Conservation (phyloP, 2,329 filamentous ascomycete genomes). For the Tolypocladium endophyticum region DNA sequence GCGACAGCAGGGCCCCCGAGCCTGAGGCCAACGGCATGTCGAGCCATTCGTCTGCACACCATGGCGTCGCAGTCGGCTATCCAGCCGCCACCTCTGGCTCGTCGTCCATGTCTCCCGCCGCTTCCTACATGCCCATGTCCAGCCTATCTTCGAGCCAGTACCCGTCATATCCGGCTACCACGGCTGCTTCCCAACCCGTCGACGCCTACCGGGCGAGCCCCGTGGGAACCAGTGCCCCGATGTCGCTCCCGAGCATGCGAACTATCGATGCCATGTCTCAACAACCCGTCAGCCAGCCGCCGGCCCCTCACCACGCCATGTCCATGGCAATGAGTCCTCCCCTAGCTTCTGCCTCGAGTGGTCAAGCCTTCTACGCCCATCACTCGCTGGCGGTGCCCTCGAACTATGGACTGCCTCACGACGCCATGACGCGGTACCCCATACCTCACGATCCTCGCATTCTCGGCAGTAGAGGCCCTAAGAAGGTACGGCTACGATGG, state of each 20-base stretch:
- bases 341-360: constrained; percentile 14
- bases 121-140: constrained; percentile 12
- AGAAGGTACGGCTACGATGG: constrained; percentile 37
- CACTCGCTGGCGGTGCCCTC: constrained; percentile 22
- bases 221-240: constrained; percentile 14
- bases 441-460: constrained; percentile 39
- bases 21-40: constrained; percentile 20
- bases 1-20: constrained; percentile 18
- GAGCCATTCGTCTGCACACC: constrained; percentile 14
- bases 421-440: constrained; percentile 33
- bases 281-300: constrained; percentile 11
- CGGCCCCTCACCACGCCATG: constrained; percentile 22
- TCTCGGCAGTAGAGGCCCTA: constrained; percentile 38
- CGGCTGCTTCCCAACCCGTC: constrained; percentile 11
- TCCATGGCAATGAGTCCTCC: constrained; percentile 22
- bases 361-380: constrained; percentile 33
- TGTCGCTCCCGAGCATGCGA: constrained; percentile 30
- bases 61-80: constrained; percentile 19
- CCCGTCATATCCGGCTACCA: constrained; percentile 18
- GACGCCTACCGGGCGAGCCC: constrained; percentile 20
- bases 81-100: constrained; percentile 3
- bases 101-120: constrained; percentile 11
- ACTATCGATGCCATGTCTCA: constrained; percentile 25
- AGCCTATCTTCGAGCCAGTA: constrained; percentile 16
- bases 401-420: constrained; percentile 31